Evolutionary conservation across 768 basidiomycete genomes (phyloP).

Genomic region (Pulveroboletus sp.): DNA sequence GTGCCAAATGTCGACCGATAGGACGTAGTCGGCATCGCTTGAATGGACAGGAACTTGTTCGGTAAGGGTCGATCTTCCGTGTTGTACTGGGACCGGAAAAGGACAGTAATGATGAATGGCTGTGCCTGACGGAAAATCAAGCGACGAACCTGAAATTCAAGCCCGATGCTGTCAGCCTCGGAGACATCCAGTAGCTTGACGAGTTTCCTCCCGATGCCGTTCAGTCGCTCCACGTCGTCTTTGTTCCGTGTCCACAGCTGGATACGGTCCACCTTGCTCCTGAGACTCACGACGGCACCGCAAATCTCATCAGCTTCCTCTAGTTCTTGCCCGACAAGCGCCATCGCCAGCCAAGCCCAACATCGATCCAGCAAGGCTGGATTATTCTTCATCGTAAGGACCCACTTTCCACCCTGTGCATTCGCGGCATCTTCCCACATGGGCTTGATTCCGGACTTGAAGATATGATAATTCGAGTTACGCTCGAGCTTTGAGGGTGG

Average conservation of each 20-base stretch:
- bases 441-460: conserved; percentile 90
- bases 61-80: conserved; percentile 80
- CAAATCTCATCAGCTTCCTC: conserved; percentile 71
- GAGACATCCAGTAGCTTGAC: conserved; percentile 80
- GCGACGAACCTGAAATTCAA: conserved; percentile 79
- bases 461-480: conserved; percentile 92
- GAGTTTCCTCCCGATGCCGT: conserved; percentile 78
- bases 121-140: not conserved
- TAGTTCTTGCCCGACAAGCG: conserved; percentile 67
- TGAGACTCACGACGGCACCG: conserved; percentile 81
- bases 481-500: conserved; percentile 83
- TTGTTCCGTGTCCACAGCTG: conserved; percentile 87
- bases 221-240: conserved; percentile 81
- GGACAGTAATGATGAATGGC: not conserved
- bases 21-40: conserved; percentile 59
- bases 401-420: conserved; percentile 92
- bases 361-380: conserved; percentile 75
- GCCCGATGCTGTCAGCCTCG: conserved; percentile 77
- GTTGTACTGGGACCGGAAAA: conserved; percentile 53
- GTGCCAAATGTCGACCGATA: conserved; percentile 63
- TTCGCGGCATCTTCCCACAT: conserved; percentile 98
- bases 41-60: conserved; percentile 80
- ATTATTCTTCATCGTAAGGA: conserved; percentile 86
- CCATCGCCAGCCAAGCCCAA: conserved; percentile 90
- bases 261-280: conserved; percentile 84